Percentiles rank a stretch among this genome's conserved stretches.
Evolutionary conservation across 2,329 filamentous ascomycete species (phyloP).

Genomic region (Fusarium nelsonii): DNA sequence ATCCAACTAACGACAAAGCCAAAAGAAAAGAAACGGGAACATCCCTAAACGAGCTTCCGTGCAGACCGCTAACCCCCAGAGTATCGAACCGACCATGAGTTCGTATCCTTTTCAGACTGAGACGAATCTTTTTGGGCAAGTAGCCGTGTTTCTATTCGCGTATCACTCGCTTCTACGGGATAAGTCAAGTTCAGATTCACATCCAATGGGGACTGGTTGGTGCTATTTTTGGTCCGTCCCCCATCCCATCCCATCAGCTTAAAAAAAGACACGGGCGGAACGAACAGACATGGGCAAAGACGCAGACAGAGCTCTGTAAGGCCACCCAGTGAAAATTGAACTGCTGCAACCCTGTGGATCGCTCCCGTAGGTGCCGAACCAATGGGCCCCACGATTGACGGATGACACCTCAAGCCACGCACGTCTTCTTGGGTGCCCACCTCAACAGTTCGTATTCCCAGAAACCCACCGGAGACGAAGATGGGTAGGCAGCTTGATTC

Average conservation of each 20-base stretch:
- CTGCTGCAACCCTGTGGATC: constrained; percentile 29
- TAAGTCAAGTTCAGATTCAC: background rate
- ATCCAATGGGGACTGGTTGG: background rate
- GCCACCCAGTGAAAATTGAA: constrained; percentile 17
- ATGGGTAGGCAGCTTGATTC: constrained; percentile 16
- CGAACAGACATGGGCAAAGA: background rate
- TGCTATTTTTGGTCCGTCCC: constrained; percentile 33
- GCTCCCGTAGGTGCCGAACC: constrained; percentile 29
- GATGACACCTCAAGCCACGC: constrained; percentile 41
- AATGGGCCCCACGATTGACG: constrained; percentile 32
- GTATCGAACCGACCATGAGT: constrained; percentile 15
- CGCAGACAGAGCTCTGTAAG: constrained; percentile 6
- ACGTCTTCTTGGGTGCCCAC: constrained; percentile 41
- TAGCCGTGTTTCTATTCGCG: constrained; percentile 37
- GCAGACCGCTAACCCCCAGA: constrained; percentile 37
- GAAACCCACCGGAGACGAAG: constrained; percentile 27
- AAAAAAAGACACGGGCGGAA: constrained; percentile 11
- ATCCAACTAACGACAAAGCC: background rate
- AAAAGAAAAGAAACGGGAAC: background rate
- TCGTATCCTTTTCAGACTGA: constrained; percentile 35
- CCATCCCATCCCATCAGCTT: background rate
- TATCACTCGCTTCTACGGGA: constrained; percentile 13
- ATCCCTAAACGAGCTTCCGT: constrained; percentile 23
- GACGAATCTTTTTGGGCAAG: constrained; percentile 19
- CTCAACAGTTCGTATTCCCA: constrained; percentile 47